These are phyloP conservation scores for Agastache rugosa DNA, from an alignment of 257 asterid species.

Conservation along the genomic window DNA sequence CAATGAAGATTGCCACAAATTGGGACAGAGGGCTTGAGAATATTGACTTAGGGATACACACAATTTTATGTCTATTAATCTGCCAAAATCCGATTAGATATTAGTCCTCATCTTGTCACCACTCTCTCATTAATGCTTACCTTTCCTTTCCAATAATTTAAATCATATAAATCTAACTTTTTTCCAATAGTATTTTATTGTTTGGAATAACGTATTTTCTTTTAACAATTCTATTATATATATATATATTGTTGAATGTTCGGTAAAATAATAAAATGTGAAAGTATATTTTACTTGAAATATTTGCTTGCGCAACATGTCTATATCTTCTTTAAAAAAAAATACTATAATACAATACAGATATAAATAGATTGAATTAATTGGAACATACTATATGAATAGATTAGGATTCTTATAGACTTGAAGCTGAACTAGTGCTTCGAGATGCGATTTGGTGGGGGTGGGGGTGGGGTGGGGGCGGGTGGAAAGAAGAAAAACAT, in stretches of 20 bases:
- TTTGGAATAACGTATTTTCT: background rate
- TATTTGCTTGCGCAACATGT: background rate
- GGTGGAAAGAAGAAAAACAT: background rate
- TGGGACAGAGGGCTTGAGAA: conserved; percentile 62
- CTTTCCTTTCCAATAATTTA: conserved; percentile 23
- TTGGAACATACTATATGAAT: background rate
- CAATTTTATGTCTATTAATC: conserved; percentile 33
- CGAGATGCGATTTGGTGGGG: background rate
- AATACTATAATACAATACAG: too few relatives aligned
- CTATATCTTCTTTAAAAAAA: too few relatives aligned
- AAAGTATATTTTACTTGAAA: background rate
- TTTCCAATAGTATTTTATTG: background rate
- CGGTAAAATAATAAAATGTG: background rate
- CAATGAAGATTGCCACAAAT: conserved; percentile 34
- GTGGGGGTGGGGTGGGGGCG: background rate
- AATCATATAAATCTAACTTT: conserved; percentile 2
- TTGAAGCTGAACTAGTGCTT: too few relatives aligned
- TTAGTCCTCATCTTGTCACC: conserved; percentile 50
- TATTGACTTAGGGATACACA: conserved; percentile 52
- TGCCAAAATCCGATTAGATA: conserved; percentile 39
- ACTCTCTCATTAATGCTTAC: conserved; percentile 24
- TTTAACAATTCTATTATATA: background rate
- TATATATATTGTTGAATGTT: background rate
- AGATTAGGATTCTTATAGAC: too few relatives aligned
- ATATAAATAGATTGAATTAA: background rate